Conservation (phyloP, 257 asterid genomes). For the Solanum tarijense region DNA sequence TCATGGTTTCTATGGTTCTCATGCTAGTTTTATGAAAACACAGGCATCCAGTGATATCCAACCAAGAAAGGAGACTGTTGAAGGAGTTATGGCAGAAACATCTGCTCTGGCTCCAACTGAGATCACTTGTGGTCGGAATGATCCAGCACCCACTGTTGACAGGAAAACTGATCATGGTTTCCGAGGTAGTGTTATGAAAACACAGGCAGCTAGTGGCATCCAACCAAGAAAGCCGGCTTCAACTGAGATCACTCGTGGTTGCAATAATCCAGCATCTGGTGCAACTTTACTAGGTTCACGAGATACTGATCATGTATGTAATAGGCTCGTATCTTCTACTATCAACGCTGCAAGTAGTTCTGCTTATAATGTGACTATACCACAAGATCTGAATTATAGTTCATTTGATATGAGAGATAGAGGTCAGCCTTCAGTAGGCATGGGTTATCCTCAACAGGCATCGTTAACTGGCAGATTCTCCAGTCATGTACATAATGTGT, state of each 20-base stretch:
- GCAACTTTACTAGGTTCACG: slow-evolving; percentile 6
- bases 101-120: slow-evolving; percentile 9
- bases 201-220: slow-evolving; percentile 10
- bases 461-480: neutral
- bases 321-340: slow-evolving; percentile 3
- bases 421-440: slow-evolving; percentile 9
- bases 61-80: slow-evolving; percentile 9
- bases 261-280: slow-evolving; percentile 7
- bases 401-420: slow-evolving; percentile 22
- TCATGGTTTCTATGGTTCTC: slow-evolving; percentile 38
- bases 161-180: slow-evolving; percentile 57
- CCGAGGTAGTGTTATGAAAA: slow-evolving; percentile 8
- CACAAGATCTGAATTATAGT: slow-evolving; percentile 9
- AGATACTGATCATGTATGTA: slow-evolving; percentile 8
- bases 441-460: slow-evolving; percentile 2
- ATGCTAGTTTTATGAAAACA: slow-evolving; percentile 7
- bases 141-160: neutral
- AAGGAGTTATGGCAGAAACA: slow-evolving; percentile 5
- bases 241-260: slow-evolving; percentile 9
- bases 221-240: slow-evolving; percentile 12
- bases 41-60: slow-evolving; percentile 12
- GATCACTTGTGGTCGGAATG: neutral
- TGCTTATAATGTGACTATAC: slow-evolving; percentile 10
- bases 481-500: neutral
- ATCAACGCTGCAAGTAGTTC: slow-evolving; percentile 15